phyloP scores from a whole-genome alignment of 208 protist genomes.

The Herpetomonas tarakana region DNA sequence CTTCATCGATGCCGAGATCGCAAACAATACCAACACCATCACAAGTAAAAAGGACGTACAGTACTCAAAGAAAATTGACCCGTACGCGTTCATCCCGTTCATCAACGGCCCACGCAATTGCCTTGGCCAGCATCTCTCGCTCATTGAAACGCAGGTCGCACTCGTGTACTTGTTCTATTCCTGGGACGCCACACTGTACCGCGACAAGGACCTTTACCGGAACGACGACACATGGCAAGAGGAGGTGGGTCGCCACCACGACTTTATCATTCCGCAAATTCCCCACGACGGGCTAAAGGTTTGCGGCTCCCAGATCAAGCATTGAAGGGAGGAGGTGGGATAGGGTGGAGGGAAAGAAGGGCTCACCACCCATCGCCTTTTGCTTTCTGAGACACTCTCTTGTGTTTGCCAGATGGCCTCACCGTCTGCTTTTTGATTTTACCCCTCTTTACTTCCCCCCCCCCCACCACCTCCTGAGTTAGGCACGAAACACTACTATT shows the following conservation, averaged over 20 bases:
- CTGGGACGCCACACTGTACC: constrained; percentile 68
- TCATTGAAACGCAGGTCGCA: constrained; percentile 87
- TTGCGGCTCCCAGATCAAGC: constrained; percentile 25
- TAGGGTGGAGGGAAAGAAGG: constrained; percentile 2
- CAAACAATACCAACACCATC: constrained; percentile 69
- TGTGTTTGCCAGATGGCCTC: no score
- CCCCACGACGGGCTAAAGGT: constrained; percentile 80
- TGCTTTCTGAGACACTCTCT: no score
- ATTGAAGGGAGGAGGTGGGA: constrained; percentile 5
- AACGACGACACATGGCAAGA: constrained; percentile 37
- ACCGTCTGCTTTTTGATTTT: no score
- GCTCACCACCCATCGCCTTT: no score
- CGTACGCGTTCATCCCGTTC: constrained; percentile 90
- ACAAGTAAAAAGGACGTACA: constrained; percentile 26
- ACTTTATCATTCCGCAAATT: constrained; percentile 81
- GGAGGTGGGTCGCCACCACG: constrained; percentile 69
- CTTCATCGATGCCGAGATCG: constrained; percentile 77
- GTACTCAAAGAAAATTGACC: constrained; percentile 72
- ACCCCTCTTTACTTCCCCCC: no score
- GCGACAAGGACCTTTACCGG: constrained; percentile 11
- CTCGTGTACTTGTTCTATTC: constrained; percentile 71
- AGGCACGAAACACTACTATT: no score
- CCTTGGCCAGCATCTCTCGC: constrained; percentile 87
- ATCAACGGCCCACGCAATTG: constrained; percentile 93
- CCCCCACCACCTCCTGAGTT: no score